Evolutionary conservation across 2,329 filamentous ascomycete species (phyloP), one percentile per base, ranked within the genome.

Genomic region (Allantophomopsis cytisporea): DNA sequence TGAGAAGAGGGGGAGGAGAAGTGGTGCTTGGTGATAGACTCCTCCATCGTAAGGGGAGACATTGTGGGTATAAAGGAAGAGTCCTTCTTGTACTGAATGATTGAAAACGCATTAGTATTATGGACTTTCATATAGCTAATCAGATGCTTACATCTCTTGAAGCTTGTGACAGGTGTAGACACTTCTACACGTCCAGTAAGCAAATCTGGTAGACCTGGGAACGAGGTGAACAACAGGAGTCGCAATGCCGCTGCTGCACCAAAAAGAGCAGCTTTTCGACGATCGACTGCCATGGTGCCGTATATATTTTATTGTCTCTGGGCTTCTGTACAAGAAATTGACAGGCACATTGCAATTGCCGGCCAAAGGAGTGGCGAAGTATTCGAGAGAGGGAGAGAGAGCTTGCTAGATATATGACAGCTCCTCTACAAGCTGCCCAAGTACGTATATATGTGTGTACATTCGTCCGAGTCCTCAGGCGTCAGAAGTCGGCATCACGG

Each of bases 41-140:
- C 91, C 91, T 47, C 91, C 91, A 59, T 98, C 87, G 64, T 96
- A 98, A 1, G 91, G 91, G 43, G 87, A 95, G 41, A 96, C 84
- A 64, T 94, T 93, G 60, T 93, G 85, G 47, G 84, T 88, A 60
- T 96, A 96, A 16, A 98, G 76, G 54, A 94, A 98, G 42, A 98
- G 66, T 15, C 91, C 91, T 63, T 98, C 91, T 69, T 96, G 89
- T 40, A 96, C 86, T 94, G 51, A 13, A 46, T 7, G 14, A 31
- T 39, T 14, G 35, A 23, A 10, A 40, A 16, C 14, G 13, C 35
- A 15, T 53, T 35, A 51, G 43, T 31, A 31, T 31, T 12, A 10
- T 30, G 7, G 7, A 16, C 10, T 11, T n/a, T 11, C n/a, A 12
- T n/a, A 14, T 21, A 11, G 7, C 23, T 37, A 20, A 23, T 13